Conservation (phyloP, 306 rosid genomes). For the Quercus parvula region DNA sequence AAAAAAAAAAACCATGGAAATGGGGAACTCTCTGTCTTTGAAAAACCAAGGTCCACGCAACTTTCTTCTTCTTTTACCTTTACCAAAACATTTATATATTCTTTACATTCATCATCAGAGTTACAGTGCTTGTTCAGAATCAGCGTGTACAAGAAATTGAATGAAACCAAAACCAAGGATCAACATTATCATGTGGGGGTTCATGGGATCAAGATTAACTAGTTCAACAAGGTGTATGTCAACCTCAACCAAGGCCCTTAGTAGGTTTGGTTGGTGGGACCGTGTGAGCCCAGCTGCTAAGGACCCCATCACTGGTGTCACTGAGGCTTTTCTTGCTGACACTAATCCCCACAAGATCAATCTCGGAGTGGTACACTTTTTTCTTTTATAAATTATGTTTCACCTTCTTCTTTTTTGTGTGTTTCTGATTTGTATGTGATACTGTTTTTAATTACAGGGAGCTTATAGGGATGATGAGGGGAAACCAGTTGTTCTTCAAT, state of each 20-base stretch:
- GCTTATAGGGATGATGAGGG: slow-evolving; percentile 42
- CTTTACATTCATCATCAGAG: neutral
- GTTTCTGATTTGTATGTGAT: neutral
- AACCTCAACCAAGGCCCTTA: slow-evolving; percentile 1
- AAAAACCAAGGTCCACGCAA: neutral
- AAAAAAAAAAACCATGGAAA: neutral
- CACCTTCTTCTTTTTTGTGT: neutral
- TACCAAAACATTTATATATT: neutral
- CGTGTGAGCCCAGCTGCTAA: slow-evolving; percentile 25
- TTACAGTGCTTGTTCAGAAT: neutral
- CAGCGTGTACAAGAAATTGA: neutral
- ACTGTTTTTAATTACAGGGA: slow-evolving; percentile 15
- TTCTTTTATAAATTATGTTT: neutral
- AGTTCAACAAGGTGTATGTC: slow-evolving; percentile 16
- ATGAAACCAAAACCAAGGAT: neutral
- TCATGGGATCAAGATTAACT: neutral
- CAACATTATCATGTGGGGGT: neutral
- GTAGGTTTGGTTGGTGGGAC: slow-evolving; percentile 38
- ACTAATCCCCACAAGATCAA: slow-evolving; percentile 35
- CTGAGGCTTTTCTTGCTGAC: slow-evolving; percentile 39
- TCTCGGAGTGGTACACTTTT: slow-evolving; percentile 36
- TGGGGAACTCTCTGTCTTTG: neutral
- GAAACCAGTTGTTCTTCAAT: slow-evolving; percentile 37
- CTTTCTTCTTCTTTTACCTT: neutral
- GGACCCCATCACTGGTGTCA: slow-evolving; percentile 35